phyloP scores from a whole-genome alignment of 805 yeast genomes.

The Schwanniomyces yamadae region DNA sequence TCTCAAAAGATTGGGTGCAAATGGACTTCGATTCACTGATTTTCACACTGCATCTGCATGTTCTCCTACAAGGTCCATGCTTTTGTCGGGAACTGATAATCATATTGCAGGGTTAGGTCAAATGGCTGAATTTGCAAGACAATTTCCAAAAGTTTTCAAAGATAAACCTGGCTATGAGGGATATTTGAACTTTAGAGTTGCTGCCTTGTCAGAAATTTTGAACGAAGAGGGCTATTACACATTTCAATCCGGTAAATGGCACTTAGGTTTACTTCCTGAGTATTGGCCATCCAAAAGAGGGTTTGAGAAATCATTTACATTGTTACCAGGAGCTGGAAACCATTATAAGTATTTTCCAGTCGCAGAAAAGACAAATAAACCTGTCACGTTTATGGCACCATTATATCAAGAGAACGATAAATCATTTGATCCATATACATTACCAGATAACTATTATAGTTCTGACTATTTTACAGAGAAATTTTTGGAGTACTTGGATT shows the following conservation, averaged over 20 bases:
- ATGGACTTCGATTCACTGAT: slow-evolving; percentile 52
- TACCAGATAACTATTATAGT: slow-evolving; percentile 50
- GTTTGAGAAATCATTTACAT: slow-evolving; percentile 48
- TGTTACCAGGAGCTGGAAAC: slow-evolving; percentile 59
- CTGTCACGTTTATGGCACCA: slow-evolving; percentile 35
- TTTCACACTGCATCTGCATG: slow-evolving; percentile 66
- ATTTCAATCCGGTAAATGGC: slow-evolving; percentile 61
- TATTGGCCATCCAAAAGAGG: slow-evolving; percentile 51
- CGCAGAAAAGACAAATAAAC: slow-evolving; percentile 24
- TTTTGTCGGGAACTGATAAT: slow-evolving; percentile 60
- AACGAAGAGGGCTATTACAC: slow-evolving; percentile 50
- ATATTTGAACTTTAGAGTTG: slow-evolving; percentile 49
- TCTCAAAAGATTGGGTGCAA: slow-evolving; percentile 30
- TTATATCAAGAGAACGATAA: slow-evolving; percentile 40
- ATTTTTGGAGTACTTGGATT: slow-evolving; percentile 35
- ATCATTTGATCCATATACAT: slow-evolving; percentile 30
- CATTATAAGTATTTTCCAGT: slow-evolving; percentile 48
- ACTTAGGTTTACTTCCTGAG: slow-evolving; percentile 49
- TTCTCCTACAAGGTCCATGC: slow-evolving; percentile 63
- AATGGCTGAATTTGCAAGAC: slow-evolving; percentile 48
- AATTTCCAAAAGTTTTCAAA: slow-evolving; percentile 35
- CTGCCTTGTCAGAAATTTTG: slow-evolving; percentile 52
- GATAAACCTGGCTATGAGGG: slow-evolving; percentile 59
- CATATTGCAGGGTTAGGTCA: slow-evolving; percentile 62
- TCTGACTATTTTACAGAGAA: slow-evolving; percentile 46